These are phyloP conservation scores for Boletus vinaceobasis DNA, from an alignment of 768 basidiomycete species.

Conservation along the genomic window DNA sequence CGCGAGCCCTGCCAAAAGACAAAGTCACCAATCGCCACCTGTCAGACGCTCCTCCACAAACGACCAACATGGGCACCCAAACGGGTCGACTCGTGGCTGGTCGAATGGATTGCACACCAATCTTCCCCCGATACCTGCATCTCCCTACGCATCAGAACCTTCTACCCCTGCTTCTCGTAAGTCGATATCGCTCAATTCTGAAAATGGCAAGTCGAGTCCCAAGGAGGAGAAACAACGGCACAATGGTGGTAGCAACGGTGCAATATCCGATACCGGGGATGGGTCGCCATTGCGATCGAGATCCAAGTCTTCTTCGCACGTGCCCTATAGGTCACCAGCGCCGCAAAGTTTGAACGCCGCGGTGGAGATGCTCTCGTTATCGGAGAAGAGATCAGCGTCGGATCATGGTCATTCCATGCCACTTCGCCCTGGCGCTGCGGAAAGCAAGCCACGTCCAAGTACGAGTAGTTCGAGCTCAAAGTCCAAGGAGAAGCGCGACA, in stretches of 20 bases:
- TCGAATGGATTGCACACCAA: slow-evolving; percentile 34
- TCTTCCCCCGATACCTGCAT: slow-evolving; percentile 65
- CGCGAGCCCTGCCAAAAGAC: slow-evolving; percentile 27
- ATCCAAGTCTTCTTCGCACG: slow-evolving; percentile 53
- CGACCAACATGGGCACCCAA: slow-evolving; percentile 25
- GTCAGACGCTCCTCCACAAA: slow-evolving; percentile 34
- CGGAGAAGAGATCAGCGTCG: slow-evolving; percentile 29
- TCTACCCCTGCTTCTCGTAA: slow-evolving; percentile 55
- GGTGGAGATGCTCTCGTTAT: slow-evolving; percentile 53
- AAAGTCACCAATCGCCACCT: slow-evolving; percentile 20
- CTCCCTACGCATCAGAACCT: slow-evolving; percentile 61
- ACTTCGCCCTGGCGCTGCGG: slow-evolving; percentile 16
- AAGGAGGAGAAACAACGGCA: slow-evolving; percentile 33
- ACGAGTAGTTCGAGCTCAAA: slow-evolving; percentile 28
- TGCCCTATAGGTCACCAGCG: slow-evolving; percentile 51
- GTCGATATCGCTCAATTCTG: slow-evolving; percentile 33
- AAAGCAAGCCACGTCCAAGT: slow-evolving; percentile 31
- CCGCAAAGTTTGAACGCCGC: slow-evolving; percentile 75
- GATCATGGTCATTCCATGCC: slow-evolving; percentile 24
- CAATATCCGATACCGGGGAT: slow-evolving; percentile 30
- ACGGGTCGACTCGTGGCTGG: slow-evolving; percentile 29
- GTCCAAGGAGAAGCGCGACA: slow-evolving; percentile 30
- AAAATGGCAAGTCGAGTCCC: slow-evolving; percentile 32
- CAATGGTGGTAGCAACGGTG: slow-evolving; percentile 25
- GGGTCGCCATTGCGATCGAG: slow-evolving; percentile 45